Base-by-base conservation (phyloP, 2,329 filamentous ascomycete species). In the Penicillium aurantiogriseum region DNA sequence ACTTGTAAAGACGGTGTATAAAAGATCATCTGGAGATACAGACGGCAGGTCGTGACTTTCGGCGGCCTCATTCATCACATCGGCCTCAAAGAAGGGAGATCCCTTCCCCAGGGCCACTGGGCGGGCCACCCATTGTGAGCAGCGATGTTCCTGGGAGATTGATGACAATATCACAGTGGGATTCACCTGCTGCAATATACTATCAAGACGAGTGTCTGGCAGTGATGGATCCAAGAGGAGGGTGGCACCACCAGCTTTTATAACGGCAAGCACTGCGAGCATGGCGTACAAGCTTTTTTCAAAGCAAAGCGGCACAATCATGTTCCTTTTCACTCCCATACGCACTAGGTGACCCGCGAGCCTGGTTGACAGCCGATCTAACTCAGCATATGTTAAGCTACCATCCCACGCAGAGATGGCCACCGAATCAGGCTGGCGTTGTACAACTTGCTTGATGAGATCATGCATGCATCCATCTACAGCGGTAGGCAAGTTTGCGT, bases 251-350 rank as follows among this genome's bases (percentile, higher is more conserved):
- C 49, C 49, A 4, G 49, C 49, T 25, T 51, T 51, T 3, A 51
- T 40, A 17, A 51, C 42, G 5, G 27, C 31, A 11, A 51, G 19
- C 1, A 51, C 9, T 2, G 49, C 49, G 8, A 51, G 27, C 40
- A 51, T 33, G 13, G 49, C 49, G 23, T 51, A 51, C 39, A 51
- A 2, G 19, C 38, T 43, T 31, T 51, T 51, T 29, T 51, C 49
- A 35, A 51, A 43, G 15, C 38, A 40, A 11, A 51, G 38, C 15
- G 42, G 21, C n/a, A 51, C 33, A 25, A 46, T 47, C 29, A 39
- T 27, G 19, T 54, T 46, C 5, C 7, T 19, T n/a, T 6, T 36
- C 8, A 54, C 36, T 2, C 42, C 51, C 33, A 47, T 46, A 0
- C 6, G 5, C 2, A 44, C 33, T 2, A 54, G 25, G 5, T 46